These are phyloP conservation scores for Aspergillus floridensis DNA, from an alignment of 2,329 filamentous ascomycete species.

Conservation along the genomic window DNA sequence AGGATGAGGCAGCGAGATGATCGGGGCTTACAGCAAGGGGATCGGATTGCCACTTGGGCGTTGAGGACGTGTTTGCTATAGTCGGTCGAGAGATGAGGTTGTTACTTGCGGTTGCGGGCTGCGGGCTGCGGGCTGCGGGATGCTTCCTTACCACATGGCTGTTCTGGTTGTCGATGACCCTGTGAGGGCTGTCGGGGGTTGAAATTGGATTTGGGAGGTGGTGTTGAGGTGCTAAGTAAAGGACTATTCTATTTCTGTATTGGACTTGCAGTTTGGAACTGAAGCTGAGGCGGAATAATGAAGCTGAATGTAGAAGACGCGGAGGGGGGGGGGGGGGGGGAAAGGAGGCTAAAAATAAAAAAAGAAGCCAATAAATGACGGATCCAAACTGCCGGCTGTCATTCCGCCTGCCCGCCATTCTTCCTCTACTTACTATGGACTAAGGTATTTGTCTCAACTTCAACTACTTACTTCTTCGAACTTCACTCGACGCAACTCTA, in stretches of 20 bases:
- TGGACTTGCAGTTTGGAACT: neutral
- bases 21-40: constrained; percentile 76
- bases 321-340: constrained; percentile 15
- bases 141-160: constrained; percentile 29
- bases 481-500: neutral
- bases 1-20: too few species aligned
- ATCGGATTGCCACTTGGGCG: constrained; percentile 93
- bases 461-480: neutral
- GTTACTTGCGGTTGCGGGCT: neutral
- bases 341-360: constrained; percentile 22
- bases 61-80: constrained; percentile 95
- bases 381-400: neutral
- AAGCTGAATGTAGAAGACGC: neutral
- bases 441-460: neutral
- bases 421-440: too few species aligned
- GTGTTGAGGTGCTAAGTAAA: too few species aligned
- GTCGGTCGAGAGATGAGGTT: neutral
- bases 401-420: neutral
- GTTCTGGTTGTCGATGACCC: neutral
- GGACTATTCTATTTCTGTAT: neutral
- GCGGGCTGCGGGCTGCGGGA: neutral
- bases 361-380: neutral
- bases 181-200: neutral
- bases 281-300: neutral
- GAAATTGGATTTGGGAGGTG: too few species aligned